Evolutionary conservation across 192 early-diverging fungal genomes (phyloP), one percentile per base, ranked within the genome.

Genomic region (Pilobolus umbonatus): DNA sequence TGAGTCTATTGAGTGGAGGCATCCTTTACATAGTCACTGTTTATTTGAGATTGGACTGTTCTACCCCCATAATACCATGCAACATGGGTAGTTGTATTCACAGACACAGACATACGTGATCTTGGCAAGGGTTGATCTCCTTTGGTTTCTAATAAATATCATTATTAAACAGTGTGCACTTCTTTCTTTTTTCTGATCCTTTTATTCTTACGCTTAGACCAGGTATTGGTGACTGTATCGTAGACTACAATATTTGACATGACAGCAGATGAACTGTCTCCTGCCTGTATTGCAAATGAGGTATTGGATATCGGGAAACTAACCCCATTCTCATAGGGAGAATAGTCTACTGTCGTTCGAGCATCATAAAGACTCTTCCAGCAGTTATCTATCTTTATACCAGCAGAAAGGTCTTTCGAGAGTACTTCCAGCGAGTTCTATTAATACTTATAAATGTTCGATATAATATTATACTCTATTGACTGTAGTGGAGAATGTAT

Each of bases 31-130:
- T 60, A 60, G 12, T 29, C n/a, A n/a, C n/a, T 28, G 19, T 47
- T 35, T 5, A 9, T 48, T 34, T 36, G 29, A 24, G 22, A 26
- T 3, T 1, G 25, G n/a, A 38, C 46, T 1, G 7, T 61, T 49
- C 59, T 46, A 26, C 59, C 59, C 17, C 61, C 61, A 42, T 55
- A 62, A 55, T 34, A 62, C 51, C 42, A 62, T 10, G 40, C 61
- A 7, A 38, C 19, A 34, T 62, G 24, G 5, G 61, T 39, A 12
- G 42, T 55, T 19, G 26, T 24, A 26, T 62, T 62, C 12, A 55
- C 15, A 9, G 61, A 54, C 4, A 26, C 61, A 0, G 51, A 39
- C 52, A 55, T 53, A 45, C 51, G 26, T 8, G 52, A 38, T 19
- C 61, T 48, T 8, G 32, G 30, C 11, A 17, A 24, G 10, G 61